These are phyloP conservation scores for Botryotinia narcissicola DNA, from an alignment of 2,329 filamentous ascomycete genomes.

Conservation along the genomic window DNA sequence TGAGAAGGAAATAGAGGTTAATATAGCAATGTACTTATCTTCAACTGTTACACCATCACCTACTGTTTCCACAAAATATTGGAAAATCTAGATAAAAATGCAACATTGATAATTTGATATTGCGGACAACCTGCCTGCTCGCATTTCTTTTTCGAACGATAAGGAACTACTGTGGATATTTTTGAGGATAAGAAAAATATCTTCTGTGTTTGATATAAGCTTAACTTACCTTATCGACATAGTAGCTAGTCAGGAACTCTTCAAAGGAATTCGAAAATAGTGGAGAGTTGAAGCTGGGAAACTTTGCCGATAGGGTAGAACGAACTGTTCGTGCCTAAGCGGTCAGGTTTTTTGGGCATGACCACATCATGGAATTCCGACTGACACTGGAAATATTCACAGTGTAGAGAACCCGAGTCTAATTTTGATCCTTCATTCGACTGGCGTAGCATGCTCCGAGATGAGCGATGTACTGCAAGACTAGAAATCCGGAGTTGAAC, in stretches of 20 bases:
- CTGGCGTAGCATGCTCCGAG: background rate
- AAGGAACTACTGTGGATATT: background rate
- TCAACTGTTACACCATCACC: background rate
- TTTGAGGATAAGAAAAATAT: background rate
- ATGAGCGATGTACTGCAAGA: background rate
- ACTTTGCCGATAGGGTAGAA: slow-evolving; percentile 13
- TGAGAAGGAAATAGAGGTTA: background rate
- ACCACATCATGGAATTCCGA: background rate
- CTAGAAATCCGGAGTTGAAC: background rate
- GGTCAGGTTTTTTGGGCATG: background rate
- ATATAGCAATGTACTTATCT: slow-evolving; percentile 2
- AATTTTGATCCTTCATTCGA: background rate
- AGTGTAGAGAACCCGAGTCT: no score
- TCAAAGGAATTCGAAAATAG: background rate
- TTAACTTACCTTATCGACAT: background rate
- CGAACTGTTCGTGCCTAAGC: background rate
- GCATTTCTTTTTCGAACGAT: background rate
- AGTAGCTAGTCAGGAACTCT: background rate
- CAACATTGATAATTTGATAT: background rate
- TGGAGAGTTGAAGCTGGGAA: background rate
- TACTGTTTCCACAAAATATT: background rate
- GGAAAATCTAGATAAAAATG: background rate
- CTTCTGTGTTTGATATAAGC: background rate
- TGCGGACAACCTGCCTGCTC: slow-evolving; percentile 2
- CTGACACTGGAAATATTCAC: background rate